Conservation (phyloP, 176 grass and related monocot species). For the Cymbopogon citratus region DNA sequence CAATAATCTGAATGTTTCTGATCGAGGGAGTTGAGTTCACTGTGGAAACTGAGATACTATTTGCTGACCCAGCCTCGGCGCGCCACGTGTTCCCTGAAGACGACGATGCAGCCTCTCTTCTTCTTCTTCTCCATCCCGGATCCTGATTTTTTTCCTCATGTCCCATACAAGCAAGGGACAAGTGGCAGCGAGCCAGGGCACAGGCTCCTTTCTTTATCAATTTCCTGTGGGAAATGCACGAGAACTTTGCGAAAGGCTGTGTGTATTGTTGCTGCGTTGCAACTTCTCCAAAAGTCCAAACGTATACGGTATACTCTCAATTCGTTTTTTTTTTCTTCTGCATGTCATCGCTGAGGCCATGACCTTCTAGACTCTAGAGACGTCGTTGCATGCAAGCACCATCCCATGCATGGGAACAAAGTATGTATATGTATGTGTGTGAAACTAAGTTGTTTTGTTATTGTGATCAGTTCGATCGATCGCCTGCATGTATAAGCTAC, state of each 20-base stretch:
- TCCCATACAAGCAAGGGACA: conserved; percentile 17
- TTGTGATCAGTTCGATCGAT: background rate
- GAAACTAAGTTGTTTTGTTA: background rate
- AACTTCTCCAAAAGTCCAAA: background rate
- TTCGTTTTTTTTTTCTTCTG: background rate
- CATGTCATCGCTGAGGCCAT: conserved; percentile 24
- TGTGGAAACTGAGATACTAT: conserved; percentile 1
- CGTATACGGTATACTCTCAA: conserved; percentile 29
- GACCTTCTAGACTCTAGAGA: conserved; percentile 9
- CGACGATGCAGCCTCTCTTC: background rate
- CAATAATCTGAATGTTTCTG: conserved; percentile 28
- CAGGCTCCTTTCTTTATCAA: background rate
- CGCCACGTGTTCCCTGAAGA: conserved; percentile 24
- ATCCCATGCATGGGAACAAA: background rate
- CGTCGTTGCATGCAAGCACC: background rate
- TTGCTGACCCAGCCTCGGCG: background rate
- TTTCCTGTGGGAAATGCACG: conserved; percentile 8
- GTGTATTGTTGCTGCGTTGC: background rate
- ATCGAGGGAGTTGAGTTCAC: background rate
- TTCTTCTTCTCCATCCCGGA: background rate
- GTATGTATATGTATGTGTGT: background rate
- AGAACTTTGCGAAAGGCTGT: background rate
- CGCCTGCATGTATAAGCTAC: background rate
- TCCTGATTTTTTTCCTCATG: background rate
- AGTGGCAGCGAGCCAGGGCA: background rate